A percentile compares a stretch with the other conserved stretches of the same genome.
Evolutionary conservation across 2,329 filamentous ascomycete genomes (phyloP).

Genomic region (Elsinoe necatrix): DNA sequence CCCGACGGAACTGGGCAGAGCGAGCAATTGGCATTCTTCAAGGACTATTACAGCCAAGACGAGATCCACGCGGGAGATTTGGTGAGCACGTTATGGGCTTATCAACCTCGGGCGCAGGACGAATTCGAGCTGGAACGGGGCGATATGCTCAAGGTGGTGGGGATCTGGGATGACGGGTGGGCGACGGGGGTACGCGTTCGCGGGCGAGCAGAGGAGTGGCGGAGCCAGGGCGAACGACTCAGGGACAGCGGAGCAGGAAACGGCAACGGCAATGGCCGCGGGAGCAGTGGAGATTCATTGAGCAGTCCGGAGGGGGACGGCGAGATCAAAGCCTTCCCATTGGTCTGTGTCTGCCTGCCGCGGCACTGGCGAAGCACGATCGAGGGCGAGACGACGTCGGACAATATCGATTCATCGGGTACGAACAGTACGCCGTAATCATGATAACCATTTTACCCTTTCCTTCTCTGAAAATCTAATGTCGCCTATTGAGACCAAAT

Average conservation of each 20-base stretch:
- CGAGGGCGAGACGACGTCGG: conserved; percentile 60
- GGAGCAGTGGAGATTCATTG: conserved; percentile 23
- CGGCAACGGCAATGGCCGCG: conserved; percentile 17
- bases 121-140: conserved; percentile 90
- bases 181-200: conserved; percentile 81
- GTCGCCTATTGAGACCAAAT: background rate
- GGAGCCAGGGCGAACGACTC: conserved; percentile 57
- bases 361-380: conserved; percentile 97
- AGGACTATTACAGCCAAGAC: conserved; percentile 96
- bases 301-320: conserved; percentile 36
- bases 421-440: conserved; percentile 11
- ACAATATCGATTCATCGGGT: conserved; percentile 14
- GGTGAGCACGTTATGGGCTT: conserved; percentile 90
- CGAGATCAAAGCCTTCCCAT: conserved; percentile 94
- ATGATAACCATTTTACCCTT: background rate
- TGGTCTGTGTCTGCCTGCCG: conserved; percentile 91
- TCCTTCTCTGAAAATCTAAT: too few relatives aligned
- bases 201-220: conserved; percentile 83
- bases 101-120: conserved; percentile 85
- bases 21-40: conserved; percentile 92
- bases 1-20: conserved; percentile 87
- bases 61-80: conserved; percentile 88
- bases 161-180: conserved; percentile 99
- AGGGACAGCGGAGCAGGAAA: conserved; percentile 79
- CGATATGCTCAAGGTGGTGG: conserved; percentile 96